Percentiles rank a stretch among this genome's conserved stretches.
Conservation (phyloP, 441 rosid species). For the Rhodomyrtus psidioides region DNA sequence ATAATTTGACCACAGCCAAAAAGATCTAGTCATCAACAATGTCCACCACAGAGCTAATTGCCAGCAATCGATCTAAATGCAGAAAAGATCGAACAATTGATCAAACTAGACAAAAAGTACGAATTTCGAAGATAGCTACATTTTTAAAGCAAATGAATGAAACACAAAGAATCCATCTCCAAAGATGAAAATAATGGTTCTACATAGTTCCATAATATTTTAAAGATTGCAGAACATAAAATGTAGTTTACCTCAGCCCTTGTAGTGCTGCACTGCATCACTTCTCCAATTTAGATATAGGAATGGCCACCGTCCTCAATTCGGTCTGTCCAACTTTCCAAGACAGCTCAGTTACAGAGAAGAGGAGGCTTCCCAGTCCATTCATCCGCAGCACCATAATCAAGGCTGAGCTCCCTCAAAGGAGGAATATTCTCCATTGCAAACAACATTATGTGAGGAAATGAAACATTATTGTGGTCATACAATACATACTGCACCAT, state of each 20-base stretch:
- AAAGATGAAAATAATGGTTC: not conserved
- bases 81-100: not conserved
- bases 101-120: not conserved
- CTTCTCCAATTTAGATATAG: not conserved
- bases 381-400: conserved; percentile 74
- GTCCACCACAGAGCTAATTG: not conserved
- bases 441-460: conserved; percentile 82
- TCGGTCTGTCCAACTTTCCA: not conserved
- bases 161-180: not conserved
- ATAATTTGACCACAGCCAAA: not conserved
- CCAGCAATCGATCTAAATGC: not conserved
- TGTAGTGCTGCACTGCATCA: not conserved
- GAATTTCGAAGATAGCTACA: not conserved
- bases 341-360: conserved; percentile 39
- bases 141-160: not conserved
- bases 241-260: not conserved
- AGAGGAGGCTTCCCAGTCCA: conserved; percentile 46
- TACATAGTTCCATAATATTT: not conserved
- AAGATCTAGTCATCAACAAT: not conserved
- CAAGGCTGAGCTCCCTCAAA: conserved; percentile 68
- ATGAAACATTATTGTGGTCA: conserved; percentile 73
- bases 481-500: conserved; percentile 67
- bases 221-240: not conserved
- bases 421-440: conserved; percentile 88
- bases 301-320: not conserved